Percentiles rank a stretch among this genome's conserved stretches.
Evolutionary conservation across 2,329 filamentous ascomycete species (phyloP).

Genomic region (Ophiostoma populinum): DNA sequence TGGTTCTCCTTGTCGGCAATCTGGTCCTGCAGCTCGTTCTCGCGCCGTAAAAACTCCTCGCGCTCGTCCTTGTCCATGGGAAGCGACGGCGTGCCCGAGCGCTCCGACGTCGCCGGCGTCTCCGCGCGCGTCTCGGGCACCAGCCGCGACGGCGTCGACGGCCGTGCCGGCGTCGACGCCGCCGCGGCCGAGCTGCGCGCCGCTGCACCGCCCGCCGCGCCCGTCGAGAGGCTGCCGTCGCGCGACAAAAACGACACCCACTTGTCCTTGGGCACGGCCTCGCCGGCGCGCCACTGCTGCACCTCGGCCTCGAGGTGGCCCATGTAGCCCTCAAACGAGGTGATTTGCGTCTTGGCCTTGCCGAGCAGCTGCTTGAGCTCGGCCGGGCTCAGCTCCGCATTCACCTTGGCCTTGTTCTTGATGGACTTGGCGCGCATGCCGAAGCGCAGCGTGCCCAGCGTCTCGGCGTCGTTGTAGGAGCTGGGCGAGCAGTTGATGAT

Average conservation of each 20-base stretch:
- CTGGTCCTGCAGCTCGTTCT: conserved; percentile 96
- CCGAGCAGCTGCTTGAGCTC: conserved; percentile 88
- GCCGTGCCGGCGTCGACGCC: conserved; percentile 32
- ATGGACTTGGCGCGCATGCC: conserved; percentile 95
- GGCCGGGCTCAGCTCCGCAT: conserved; percentile 86
- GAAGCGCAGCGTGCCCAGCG: conserved; percentile 78
- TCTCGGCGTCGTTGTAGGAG: conserved; percentile 95
- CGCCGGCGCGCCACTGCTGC: conserved; percentile 71
- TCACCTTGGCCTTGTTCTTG: conserved; percentile 99
- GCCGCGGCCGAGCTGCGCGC: conserved; percentile 35
- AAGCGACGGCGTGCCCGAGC: conserved; percentile 72
- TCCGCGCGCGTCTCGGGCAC: conserved; percentile 41
- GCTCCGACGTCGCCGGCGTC: conserved; percentile 53
- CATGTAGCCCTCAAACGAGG: conserved; percentile 78
- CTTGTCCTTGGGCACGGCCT: conserved; percentile 70
- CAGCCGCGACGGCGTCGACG: conserved; percentile 35
- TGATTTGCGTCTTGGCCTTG: conserved; percentile 80
- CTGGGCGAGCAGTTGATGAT: conserved; percentile 99
- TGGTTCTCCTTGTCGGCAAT: conserved; percentile 81
- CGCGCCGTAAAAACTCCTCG: conserved; percentile 83
- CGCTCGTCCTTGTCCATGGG: conserved; percentile 90
- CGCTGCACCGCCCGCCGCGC: conserved; percentile 24
- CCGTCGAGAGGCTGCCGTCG: conserved; percentile 27
- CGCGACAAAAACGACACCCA: conserved; percentile 56
- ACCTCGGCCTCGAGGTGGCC: conserved; percentile 71